Conservation (phyloP, 2,329 filamentous ascomycete species). For the Paraphaeosphaeria minitans region DNA sequence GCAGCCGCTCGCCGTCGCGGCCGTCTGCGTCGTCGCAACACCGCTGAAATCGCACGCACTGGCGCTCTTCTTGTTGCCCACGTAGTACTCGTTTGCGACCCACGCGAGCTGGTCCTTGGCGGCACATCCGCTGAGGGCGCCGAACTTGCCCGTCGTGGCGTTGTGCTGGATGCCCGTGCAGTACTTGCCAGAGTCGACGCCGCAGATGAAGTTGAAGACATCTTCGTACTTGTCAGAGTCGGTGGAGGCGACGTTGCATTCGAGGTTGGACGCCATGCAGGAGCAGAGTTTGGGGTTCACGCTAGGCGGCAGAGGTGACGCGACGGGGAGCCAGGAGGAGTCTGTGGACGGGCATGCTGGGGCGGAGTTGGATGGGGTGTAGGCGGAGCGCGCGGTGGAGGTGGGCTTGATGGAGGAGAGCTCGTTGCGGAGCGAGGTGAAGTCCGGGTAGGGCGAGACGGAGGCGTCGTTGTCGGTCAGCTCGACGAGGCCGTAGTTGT, state of each 20-base stretch:
- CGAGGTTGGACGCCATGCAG: slow-evolving; percentile 78
- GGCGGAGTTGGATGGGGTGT: slow-evolving; percentile 72
- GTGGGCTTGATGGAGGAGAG: slow-evolving; percentile 70
- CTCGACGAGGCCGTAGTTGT: slow-evolving; percentile 83
- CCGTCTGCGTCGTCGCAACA: slow-evolving; percentile 61
- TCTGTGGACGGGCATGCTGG: slow-evolving; percentile 72
- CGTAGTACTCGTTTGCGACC: slow-evolving; percentile 72
- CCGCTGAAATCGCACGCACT: slow-evolving; percentile 74
- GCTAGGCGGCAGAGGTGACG: slow-evolving; percentile 74
- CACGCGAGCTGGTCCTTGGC: slow-evolving; percentile 73
- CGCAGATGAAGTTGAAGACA: slow-evolving; percentile 78
- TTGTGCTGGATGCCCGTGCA: slow-evolving; percentile 73
- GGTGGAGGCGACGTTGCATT: slow-evolving; percentile 71
- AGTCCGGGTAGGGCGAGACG: slow-evolving; percentile 71
- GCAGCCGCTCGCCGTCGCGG: slow-evolving; percentile 60
- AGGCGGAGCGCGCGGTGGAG: slow-evolving; percentile 66
- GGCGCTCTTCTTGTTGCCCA: slow-evolving; percentile 54
- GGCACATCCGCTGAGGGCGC: slow-evolving; percentile 77
- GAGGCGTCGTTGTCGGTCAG: slow-evolving; percentile 62
- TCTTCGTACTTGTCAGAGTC: slow-evolving; percentile 61
- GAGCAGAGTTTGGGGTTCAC: slow-evolving; percentile 79
- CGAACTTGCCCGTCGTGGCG: slow-evolving; percentile 70
- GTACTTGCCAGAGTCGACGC: slow-evolving; percentile 52
- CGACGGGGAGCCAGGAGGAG: slow-evolving; percentile 70
- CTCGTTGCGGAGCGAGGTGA: slow-evolving; percentile 70